Percentiles rank a stretch among this genome's conserved stretches.
These are phyloP conservation scores for Yarrowia phangngaensis DNA, from an alignment of 805 yeast genomes.

Conservation along the genomic window DNA sequence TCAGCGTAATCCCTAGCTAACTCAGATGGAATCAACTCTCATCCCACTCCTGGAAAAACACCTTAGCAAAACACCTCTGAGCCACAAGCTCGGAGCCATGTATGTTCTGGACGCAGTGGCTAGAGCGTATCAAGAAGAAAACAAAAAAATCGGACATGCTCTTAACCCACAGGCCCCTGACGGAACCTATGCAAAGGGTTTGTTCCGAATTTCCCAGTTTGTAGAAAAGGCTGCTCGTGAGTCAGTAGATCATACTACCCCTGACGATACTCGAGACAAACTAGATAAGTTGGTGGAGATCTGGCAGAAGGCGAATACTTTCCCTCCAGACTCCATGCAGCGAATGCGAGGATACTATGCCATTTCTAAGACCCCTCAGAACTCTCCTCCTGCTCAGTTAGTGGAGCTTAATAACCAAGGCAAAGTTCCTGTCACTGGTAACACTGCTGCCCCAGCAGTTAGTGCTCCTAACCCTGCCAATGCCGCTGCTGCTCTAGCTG, in stretches of 20 bases:
- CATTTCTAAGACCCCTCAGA: slow-evolving; percentile 64
- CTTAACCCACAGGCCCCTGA: slow-evolving; percentile 51
- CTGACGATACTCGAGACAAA: slow-evolving; percentile 48
- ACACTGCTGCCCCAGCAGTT: slow-evolving; percentile 31
- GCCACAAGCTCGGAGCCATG: slow-evolving; percentile 86
- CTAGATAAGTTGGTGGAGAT: slow-evolving; percentile 81
- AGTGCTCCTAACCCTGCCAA: slow-evolving; percentile 16
- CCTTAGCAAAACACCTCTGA: slow-evolving; percentile 65
- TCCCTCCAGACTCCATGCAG: slow-evolving; percentile 54
- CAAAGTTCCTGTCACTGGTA: slow-evolving; percentile 29
- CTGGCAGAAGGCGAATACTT: slow-evolving; percentile 85
- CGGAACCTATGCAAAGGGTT: slow-evolving; percentile 74
- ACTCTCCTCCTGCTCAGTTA: slow-evolving; percentile 50
- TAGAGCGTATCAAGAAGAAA: slow-evolving; percentile 75
- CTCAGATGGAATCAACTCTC: slow-evolving; percentile 50
- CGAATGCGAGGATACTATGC: slow-evolving; percentile 47
- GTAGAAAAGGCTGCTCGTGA: slow-evolving; percentile 63
- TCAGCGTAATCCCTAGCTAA: too few relatives aligned
- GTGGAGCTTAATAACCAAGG: slow-evolving; percentile 31
- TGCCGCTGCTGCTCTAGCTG: slow-evolving; percentile 29
- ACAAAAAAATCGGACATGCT: slow-evolving; percentile 52
- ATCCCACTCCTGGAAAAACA: slow-evolving; percentile 58
- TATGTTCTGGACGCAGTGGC: slow-evolving; percentile 91
- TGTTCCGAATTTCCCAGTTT: slow-evolving; percentile 58
- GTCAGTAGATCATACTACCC: slow-evolving; percentile 38